phyloP scores from a whole-genome alignment of 2,329 filamentous ascomycete genomes.

The Mycocentrospora acerina region DNA sequence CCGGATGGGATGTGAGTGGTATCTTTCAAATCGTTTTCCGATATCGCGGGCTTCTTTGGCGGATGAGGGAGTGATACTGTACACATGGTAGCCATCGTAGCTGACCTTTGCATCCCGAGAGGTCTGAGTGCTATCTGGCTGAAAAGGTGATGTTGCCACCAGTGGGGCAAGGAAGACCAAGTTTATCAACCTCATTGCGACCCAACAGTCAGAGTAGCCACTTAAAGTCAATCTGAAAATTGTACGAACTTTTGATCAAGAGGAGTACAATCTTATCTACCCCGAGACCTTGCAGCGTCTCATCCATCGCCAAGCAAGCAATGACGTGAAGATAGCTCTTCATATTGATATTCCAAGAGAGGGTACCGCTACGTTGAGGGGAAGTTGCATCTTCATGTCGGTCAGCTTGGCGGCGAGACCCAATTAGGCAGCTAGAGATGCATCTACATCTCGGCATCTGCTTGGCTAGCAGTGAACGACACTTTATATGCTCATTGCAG shows the following conservation, averaged over 20 bases:
- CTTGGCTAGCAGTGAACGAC: conserved; percentile 8
- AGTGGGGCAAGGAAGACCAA: conserved; percentile 12
- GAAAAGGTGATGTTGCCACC: conserved; percentile 13
- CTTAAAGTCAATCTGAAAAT: no score
- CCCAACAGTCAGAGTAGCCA: no score
- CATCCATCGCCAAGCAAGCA: no score
- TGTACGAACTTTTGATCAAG: conserved; percentile 1
- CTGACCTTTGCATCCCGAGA: conserved; percentile 5
- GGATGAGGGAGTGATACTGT: conserved; percentile 18
- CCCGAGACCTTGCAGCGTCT: no score
- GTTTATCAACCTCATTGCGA: conserved; percentile 12
- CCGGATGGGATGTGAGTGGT: conserved; percentile 23
- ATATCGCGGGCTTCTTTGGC: conserved; percentile 17
- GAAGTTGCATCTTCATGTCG: conserved; percentile 16
- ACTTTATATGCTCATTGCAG: conserved; percentile 2
- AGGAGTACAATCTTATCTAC: no score
- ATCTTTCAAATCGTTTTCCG: conserved; percentile 13
- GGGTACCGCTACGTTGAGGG: no score
- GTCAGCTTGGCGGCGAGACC: conserved; percentile 15
- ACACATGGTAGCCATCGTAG: conserved; percentile 24
- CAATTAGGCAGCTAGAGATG: conserved; percentile 20
- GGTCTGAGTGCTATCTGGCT: not conserved
- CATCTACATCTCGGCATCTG: not conserved
- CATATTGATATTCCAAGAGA: no score
- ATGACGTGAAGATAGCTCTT: no score